A percentile compares a stretch with the other conserved stretches of the same genome.
Evolutionary conservation across 352 stramenopile species (phyloP).

Genomic region (Phytophthora pluvialis): DNA sequence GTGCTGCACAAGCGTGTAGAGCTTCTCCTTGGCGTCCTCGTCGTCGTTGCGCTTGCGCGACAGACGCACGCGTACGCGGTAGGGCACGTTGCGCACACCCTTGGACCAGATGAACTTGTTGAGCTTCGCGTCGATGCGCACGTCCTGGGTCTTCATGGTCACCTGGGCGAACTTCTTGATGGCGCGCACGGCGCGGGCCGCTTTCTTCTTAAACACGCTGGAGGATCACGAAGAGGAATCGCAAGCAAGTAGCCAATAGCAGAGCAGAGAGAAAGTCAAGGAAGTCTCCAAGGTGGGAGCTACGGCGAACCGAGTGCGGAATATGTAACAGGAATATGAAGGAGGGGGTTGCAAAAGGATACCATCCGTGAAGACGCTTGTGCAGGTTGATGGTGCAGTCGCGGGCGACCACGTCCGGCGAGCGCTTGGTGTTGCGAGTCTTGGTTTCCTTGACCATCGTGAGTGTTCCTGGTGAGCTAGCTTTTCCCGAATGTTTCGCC

Average conservation of each 20-base stretch:
- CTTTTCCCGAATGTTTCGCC: slow-evolving; percentile 44
- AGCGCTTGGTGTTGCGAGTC: slow-evolving; percentile 86
- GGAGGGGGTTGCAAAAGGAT: slow-evolving; percentile 75
- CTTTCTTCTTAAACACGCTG: slow-evolving; percentile 98
- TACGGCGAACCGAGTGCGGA: slow-evolving; percentile 52
- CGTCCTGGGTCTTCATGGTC: slow-evolving; percentile 97
- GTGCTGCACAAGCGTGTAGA: slow-evolving; percentile 99
- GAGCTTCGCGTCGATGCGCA: slow-evolving; percentile 95
- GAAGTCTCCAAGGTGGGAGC: slow-evolving; percentile 90
- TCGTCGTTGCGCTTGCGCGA: slow-evolving; percentile 99
- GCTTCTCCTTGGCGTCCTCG: slow-evolving; percentile 98
- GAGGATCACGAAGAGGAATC: slow-evolving; percentile 25
- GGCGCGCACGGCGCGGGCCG: slow-evolving; percentile 96
- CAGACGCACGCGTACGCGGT: slow-evolving; percentile 97
- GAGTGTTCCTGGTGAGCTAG: slow-evolving; percentile 53
- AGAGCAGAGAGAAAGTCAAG: slow-evolving; percentile 66
- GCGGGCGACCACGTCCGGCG: slow-evolving; percentile 94
- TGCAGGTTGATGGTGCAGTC: slow-evolving; percentile 99
- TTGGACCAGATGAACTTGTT: slow-evolving; percentile 99
- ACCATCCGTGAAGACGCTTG: slow-evolving; percentile 95
- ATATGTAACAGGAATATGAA: slow-evolving; percentile 26
- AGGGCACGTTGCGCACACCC: slow-evolving; percentile 98
- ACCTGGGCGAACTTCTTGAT: slow-evolving; percentile 98
- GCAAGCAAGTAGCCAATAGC: slow-evolving; percentile 17
- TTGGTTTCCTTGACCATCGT: slow-evolving; percentile 91